Base-by-base conservation (phyloP, 768 basidiomycete species). In the Dioszegia crocea region DNA sequence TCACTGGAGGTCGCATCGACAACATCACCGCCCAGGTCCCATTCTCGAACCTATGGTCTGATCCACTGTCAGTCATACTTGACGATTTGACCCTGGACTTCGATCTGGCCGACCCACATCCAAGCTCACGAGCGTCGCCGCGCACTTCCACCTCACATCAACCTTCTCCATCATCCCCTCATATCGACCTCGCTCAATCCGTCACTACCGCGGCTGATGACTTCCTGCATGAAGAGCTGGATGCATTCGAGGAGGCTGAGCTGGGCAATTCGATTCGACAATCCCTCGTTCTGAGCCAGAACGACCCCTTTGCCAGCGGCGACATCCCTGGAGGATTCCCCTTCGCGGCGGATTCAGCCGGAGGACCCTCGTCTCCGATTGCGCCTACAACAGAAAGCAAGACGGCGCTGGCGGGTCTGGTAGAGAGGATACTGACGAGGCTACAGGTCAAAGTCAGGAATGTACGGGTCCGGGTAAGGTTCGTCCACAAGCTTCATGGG, bases 171-270 rank as follows among this genome's bases (percentile, higher is more conserved):
- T 6, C 17, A n/a, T 57, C 61, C 2, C 50, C 59, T 4, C 26
- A 47, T 14, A 41, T 66, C 38, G 82, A 86, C 70, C 81, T 93
- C 14, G 80, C 88, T 3, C 84, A 86, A 45, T 91, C 91, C 23
- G 86, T 91, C n/a, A 82, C 83, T 26, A 86, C 86, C n/a, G 84
- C 87, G 14, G 89, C 91, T 1, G 86, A 90, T 65, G 85, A 86
- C 3, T 97, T 97, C 77, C 80, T 94, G 24, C 87, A 92, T 46
- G 82, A 89, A 62, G 89, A 92, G 69, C 79, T 96, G 49, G 82
- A 85, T 23, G 80, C 83, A 6, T 80, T 80, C 61, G 90, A 94
- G 70, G 88, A 86, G 66, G 84, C 83, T 6, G 79, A 83, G 30
- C 80, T 93, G 21, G 83, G 85, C 67, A 81, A 85, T 59, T 89